Percentiles rank a stretch among this genome's conserved stretches.
phyloP scores from a whole-genome alignment of 2,329 filamentous ascomycete genomes.

The Ophiobolus disseminans region DNA sequence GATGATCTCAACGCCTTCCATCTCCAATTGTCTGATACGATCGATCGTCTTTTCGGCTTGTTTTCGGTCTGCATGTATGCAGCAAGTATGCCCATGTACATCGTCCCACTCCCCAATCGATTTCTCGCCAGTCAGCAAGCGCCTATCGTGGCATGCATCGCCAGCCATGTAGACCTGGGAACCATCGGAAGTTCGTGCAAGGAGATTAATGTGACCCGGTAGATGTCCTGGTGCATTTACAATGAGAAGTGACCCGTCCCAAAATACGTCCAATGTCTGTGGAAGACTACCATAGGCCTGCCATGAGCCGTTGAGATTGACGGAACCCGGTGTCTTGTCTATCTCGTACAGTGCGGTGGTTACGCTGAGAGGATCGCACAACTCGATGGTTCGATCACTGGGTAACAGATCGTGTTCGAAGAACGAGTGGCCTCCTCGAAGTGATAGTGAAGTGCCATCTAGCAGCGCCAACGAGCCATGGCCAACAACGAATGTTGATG shows the following conservation, averaged over 20 bases:
- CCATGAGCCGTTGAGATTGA: slow-evolving; percentile 49
- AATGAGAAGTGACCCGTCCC: slow-evolving; percentile 57
- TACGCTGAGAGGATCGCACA: slow-evolving; percentile 44
- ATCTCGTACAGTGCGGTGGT: not conserved
- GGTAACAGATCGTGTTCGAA: slow-evolving; percentile 57
- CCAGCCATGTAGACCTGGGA: slow-evolving; percentile 60
- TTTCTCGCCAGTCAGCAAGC: slow-evolving; percentile 61
- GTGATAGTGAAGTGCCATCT: slow-evolving; percentile 24
- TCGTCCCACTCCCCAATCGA: slow-evolving; percentile 61
- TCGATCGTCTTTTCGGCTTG: slow-evolving; percentile 55
- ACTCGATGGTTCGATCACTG: slow-evolving; percentile 51
- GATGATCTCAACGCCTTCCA: slow-evolving; percentile 58
- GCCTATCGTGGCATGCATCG: slow-evolving; percentile 62
- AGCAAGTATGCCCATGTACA: slow-evolving; percentile 53
- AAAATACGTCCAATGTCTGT: slow-evolving; percentile 57
- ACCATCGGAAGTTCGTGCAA: slow-evolving; percentile 49
- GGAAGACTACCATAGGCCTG: slow-evolving; percentile 53
- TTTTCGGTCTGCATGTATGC: slow-evolving; percentile 60
- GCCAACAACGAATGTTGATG: slow-evolving; percentile 51
- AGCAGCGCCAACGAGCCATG: slow-evolving; percentile 35
- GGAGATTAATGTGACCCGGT: slow-evolving; percentile 61
- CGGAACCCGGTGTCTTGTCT: not conserved
- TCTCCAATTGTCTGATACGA: slow-evolving; percentile 50
- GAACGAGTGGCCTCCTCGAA: slow-evolving; percentile 43
- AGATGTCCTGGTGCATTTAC: slow-evolving; percentile 62